Conservation (phyloP, 202 grass and related monocot species). For the Dendrocalamus latiflorus region DNA sequence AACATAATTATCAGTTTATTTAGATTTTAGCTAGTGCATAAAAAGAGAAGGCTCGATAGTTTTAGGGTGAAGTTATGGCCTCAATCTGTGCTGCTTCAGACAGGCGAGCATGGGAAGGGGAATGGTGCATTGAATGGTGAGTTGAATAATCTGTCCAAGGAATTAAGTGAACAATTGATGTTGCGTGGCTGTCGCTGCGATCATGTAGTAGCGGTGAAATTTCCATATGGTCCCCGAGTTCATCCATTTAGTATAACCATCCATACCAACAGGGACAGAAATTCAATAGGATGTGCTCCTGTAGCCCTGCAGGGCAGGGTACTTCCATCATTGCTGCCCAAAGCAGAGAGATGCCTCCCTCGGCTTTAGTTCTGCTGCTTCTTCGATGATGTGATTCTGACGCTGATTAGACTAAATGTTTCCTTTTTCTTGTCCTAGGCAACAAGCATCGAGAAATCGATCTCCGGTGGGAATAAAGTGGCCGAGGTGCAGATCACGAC, state of each 20-base stretch:
- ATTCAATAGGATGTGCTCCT: constrained; percentile 29
- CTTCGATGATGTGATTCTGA: not conserved
- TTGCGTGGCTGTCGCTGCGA: constrained; percentile 15
- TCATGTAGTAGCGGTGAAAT: constrained; percentile 23
- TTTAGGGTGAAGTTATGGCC: not conserved
- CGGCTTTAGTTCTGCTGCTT: not conserved
- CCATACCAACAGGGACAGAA: not conserved
- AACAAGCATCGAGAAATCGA: constrained; percentile 70
- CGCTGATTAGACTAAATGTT: not conserved
- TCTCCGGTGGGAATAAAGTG: constrained; percentile 63
- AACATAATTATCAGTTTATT: not conserved
- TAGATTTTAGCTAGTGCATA: not conserved
- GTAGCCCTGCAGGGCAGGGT: not conserved
- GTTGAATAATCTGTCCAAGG: constrained; percentile 16
- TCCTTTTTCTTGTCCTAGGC: constrained; percentile 39
- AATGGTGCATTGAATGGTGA: constrained; percentile 33
- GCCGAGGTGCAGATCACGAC: constrained; percentile 95
- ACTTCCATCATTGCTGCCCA: constrained; percentile 16
- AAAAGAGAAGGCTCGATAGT: not conserved
- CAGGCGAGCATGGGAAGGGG: constrained; percentile 21
- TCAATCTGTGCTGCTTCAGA: not conserved
- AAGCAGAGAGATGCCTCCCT: not conserved
- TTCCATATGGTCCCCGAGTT: constrained; percentile 34
- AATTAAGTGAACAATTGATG: constrained; percentile 47
- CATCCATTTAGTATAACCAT: constrained; percentile 2